Conservation (phyloP, 176 grass and related monocot species). For the Zoysia japonica region DNA sequence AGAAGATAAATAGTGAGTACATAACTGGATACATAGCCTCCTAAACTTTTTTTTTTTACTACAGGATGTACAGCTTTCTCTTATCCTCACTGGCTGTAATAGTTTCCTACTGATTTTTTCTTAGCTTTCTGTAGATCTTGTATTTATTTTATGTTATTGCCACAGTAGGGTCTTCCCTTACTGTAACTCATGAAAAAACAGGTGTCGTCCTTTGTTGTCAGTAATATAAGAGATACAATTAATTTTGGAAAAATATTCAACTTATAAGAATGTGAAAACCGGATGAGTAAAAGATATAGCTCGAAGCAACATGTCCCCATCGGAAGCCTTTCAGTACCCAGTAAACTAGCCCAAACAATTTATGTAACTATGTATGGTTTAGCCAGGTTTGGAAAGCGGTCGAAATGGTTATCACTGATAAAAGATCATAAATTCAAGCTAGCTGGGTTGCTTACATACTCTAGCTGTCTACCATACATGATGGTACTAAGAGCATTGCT, state of each 20-base stretch:
- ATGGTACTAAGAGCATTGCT: not conserved
- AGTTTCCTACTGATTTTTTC: no score
- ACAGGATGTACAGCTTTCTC: no score
- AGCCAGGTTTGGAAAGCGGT: not conserved
- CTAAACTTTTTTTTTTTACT: no score
- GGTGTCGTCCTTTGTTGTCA: not conserved
- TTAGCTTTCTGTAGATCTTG: no score
- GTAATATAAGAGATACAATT: not conserved
- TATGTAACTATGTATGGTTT: not conserved
- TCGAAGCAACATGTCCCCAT: not conserved
- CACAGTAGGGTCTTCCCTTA: no score
- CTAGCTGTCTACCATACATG: not conserved
- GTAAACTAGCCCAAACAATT: not conserved
- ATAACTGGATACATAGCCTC: no score
- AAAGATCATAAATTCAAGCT: not conserved
- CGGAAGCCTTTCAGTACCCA: not conserved
- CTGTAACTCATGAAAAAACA: no score
- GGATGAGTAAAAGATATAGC: slow-evolving; percentile 1
- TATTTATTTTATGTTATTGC: no score
- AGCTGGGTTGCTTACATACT: not conserved
- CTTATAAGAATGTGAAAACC: not conserved
- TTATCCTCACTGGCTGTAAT: no score
- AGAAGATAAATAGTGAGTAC: no score
- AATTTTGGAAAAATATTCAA: not conserved
- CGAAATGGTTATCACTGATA: not conserved